Conservation (phyloP, 2,329 filamentous ascomycete genomes). For the Fusarium metavorans region DNA sequence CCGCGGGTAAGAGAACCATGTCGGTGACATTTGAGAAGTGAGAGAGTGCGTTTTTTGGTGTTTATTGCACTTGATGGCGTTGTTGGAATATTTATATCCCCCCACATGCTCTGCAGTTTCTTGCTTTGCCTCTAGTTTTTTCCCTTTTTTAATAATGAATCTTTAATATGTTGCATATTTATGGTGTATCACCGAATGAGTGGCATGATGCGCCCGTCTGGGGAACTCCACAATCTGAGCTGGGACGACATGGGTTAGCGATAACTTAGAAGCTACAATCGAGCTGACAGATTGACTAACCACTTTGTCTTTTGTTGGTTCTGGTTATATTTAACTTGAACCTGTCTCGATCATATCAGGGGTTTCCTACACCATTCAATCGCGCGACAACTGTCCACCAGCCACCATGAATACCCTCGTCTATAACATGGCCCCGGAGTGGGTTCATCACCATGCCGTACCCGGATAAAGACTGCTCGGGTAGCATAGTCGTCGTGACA, state of each 20-base stretch:
- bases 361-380: not conserved
- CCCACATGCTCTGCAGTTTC: not conserved
- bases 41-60: not conserved
- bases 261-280: not conserved
- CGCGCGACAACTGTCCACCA: not conserved
- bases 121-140: not conserved
- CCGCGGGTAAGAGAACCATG: slow-evolving; percentile 51
- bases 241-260: not conserved
- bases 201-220: not conserved
- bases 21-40: slow-evolving; percentile 49
- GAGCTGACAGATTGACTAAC: not conserved
- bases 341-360: not conserved
- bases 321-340: not conserved
- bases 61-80: not conserved
- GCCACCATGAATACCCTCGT: slow-evolving; percentile 13
- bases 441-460: slow-evolving; percentile 47
- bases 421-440: slow-evolving; percentile 16
- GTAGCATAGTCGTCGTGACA: slow-evolving; percentile 55
- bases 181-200: not conserved
- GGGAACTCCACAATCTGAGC: not conserved
- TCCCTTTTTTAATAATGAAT: not conserved
- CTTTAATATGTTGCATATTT: not conserved
- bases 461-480: slow-evolving; percentile 49
- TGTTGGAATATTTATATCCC: slow-evolving; percentile 5
- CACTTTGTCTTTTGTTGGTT: not conserved